A percentile compares a stretch with the other conserved stretches of the same genome.
phyloP scores from a whole-genome alignment of 345 rosid genomes.

The Mallotus nudiflorus region DNA sequence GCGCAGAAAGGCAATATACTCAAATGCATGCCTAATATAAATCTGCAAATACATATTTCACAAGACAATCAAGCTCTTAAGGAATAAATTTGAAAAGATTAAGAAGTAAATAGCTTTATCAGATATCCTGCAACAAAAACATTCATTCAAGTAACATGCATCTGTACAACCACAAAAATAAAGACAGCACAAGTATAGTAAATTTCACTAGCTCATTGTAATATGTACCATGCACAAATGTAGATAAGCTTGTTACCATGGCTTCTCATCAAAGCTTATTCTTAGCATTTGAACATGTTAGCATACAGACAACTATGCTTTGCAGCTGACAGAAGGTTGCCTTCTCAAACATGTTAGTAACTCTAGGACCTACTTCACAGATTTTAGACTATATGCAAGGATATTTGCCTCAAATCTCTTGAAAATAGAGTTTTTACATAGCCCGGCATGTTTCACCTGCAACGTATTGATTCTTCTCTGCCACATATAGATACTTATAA shows the following conservation, averaged over 20 bases:
- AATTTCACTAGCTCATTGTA: not conserved
- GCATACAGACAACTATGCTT: not conserved
- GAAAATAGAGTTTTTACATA: constrained; percentile 1
- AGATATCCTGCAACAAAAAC: not conserved
- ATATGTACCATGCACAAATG: not conserved
- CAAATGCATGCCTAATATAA: not conserved
- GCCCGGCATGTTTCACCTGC: not conserved
- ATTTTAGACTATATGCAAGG: not conserved
- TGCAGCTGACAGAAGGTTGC: constrained; percentile 4
- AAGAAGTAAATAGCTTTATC: not conserved
- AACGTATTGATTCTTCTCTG: not conserved
- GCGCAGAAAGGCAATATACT: not conserved
- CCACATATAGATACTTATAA: not conserved
- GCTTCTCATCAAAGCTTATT: constrained; percentile 3
- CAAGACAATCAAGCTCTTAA: not conserved
- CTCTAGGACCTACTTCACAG: not conserved
- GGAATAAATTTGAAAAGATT: not conserved
- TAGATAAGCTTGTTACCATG: not conserved
- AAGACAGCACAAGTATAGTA: not conserved
- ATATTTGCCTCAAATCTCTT: not conserved
- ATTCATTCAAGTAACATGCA: too few relatives aligned
- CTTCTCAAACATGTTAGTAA: not conserved
- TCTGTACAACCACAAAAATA: not conserved
- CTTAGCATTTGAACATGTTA: not conserved
- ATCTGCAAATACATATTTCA: not conserved